Evolutionary conservation across 1,284 basidiomycete species (phyloP), one percentile per base, ranked within the genome.

Genomic region (Leucoagaricus sp.): DNA sequence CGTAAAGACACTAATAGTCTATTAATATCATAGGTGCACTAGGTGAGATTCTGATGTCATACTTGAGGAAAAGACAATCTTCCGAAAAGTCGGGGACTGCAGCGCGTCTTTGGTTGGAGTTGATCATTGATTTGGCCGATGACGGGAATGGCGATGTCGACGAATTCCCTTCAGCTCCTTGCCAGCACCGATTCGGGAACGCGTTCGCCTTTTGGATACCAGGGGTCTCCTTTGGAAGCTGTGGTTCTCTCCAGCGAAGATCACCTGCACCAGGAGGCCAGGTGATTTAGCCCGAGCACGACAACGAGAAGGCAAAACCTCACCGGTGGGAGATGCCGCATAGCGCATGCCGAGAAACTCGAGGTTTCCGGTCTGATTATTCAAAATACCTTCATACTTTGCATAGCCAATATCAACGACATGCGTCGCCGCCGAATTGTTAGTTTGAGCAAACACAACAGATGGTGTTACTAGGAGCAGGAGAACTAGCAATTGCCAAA

Each of bases 61-160:
- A 74, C 75, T 73, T 73, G 17, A 78, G 64, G 59, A 77, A 76
- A 3, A 76, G 64, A 60, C 74, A 76, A 59, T 77, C 75, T 58
- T 78, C 76, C 13, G 69, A 65, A 10, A 51, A 28, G 21, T 10
- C 41, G 28, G 62, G 48, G 0, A 42, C 47, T 49, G 25, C 6
- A 33, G 7, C 31, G 7, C 31, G 31, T 13, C 13, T 33, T 33
- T 33, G 8, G 31, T 33, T 13, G 33, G 29, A 13, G 17, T 29
- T 49, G 28, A 4, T 33, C 48, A 4, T 8, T 13, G 29, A 12
- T 4, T 31, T 25, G 6, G 48, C 4, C 5, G 25, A 13, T n/a
- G 49, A 23, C 19, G 49, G 33, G n/a, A 51, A 8, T 19, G 49
- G 36, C 33, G 23, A 31, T 4, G 10, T 13, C 19, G 49, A n/a